These are phyloP conservation scores for Pestalotiopsis sp. DNA, from an alignment of 2,329 filamentous ascomycete species.

Conservation along the genomic window DNA sequence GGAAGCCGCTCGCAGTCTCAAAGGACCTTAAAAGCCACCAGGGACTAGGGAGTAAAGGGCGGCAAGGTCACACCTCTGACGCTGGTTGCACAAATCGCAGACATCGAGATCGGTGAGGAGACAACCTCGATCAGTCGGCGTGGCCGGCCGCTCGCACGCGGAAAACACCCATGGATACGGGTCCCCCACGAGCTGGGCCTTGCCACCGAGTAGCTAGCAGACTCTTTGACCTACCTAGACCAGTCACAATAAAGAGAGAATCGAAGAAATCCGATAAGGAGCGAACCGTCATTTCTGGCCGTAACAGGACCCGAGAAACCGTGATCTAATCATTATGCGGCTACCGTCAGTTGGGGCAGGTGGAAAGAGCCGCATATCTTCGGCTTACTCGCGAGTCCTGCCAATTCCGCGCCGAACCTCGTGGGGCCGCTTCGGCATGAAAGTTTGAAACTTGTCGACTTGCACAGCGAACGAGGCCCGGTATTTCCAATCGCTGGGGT, in stretches of 20 bases:
- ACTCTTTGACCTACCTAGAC: neutral
- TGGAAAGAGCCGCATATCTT: conserved; percentile 19
- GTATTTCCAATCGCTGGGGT: neutral
- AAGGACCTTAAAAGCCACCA: neutral
- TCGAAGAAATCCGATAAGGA: neutral
- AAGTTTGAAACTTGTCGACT: neutral
- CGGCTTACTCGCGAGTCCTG: conserved; percentile 13
- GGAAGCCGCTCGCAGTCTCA: neutral
- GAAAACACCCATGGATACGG: neutral
- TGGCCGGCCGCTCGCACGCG: neutral
- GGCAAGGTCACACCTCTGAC: neutral
- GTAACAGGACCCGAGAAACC: neutral
- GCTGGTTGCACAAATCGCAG: conserved; percentile 1
- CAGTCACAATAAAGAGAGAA: neutral
- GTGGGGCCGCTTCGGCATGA: neutral
- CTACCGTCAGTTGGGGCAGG: conserved; percentile 14
- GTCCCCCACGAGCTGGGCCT: neutral
- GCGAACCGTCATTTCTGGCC: neutral
- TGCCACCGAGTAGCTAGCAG: neutral
- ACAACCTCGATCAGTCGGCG: conserved; percentile 3
- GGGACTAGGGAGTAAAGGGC: neutral
- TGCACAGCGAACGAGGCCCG: neutral
- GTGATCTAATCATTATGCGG: conserved; percentile 9
- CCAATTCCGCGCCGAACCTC: conserved; percentile 15
- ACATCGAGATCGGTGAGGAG: conserved; percentile 2